Conservation (phyloP, 305 asterid species). For the Ajuga reptans region DNA sequence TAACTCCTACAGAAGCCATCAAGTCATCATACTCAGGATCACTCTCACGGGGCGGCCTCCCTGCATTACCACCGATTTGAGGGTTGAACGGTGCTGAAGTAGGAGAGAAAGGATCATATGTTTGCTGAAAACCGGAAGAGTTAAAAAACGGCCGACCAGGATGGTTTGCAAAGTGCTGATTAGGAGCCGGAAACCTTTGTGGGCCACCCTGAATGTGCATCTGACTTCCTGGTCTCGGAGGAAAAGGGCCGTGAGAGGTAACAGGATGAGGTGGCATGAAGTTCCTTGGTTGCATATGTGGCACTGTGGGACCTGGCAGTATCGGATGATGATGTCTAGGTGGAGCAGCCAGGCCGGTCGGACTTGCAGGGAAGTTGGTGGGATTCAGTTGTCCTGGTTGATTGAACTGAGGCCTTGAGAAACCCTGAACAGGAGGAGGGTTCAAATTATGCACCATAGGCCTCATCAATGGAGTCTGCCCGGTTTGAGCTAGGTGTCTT, state of each 20-base stretch:
- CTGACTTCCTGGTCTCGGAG: constrained; percentile 45
- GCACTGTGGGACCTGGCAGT: constrained; percentile 28
- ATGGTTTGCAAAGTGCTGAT: constrained; percentile 40
- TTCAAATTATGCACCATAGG: constrained; percentile 39
- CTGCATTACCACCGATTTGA: constrained; percentile 36
- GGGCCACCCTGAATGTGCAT: constrained; percentile 49
- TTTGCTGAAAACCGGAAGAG: constrained; percentile 47
- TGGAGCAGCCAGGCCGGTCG: constrained; percentile 29
- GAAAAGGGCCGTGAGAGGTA: constrained; percentile 39
- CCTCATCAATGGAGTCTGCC: constrained; percentile 34
- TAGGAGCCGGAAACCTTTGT: constrained; percentile 42
- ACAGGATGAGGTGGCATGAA: constrained; percentile 35
- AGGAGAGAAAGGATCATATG: constrained; percentile 79
- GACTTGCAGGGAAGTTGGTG: constrained; percentile 36
- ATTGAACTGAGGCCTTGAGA: constrained; percentile 43
- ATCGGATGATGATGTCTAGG: constrained; percentile 40
- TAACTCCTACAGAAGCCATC: constrained; percentile 81
- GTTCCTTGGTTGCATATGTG: constrained; percentile 53
- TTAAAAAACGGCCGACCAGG: constrained; percentile 38
- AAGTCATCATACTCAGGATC: constrained; percentile 80
- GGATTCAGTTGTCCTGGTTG: constrained; percentile 40
- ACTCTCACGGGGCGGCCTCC: constrained; percentile 41
- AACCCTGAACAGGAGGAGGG: constrained; percentile 40
- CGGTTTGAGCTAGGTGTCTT: constrained; percentile 37
- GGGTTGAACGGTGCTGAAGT: constrained; percentile 42